A percentile compares a stretch with the other conserved stretches of the same genome.
phyloP scores from a whole-genome alignment of 805 yeast genomes.

The Kluyveromyces dobzhanskii region DNA sequence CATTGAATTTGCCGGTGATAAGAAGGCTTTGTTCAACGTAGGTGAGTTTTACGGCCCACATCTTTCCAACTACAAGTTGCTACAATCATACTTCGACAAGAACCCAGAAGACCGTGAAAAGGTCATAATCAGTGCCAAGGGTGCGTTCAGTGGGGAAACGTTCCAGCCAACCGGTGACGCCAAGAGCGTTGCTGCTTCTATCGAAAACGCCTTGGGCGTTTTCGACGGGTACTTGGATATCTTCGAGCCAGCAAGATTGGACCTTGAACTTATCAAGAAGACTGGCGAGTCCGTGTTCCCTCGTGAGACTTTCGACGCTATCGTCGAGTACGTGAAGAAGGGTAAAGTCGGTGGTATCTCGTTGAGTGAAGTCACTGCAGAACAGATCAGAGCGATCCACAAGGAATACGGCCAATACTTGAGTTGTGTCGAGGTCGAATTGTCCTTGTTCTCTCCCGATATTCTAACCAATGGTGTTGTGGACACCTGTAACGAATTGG shows the following conservation, averaged over 20 bases:
- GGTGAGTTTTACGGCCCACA: conserved; percentile 72
- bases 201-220: conserved; percentile 35
- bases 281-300: conserved; percentile 26
- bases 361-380: conserved; percentile 61
- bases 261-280: conserved; percentile 24
- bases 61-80: conserved; percentile 44
- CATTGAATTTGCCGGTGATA: conserved; percentile 30
- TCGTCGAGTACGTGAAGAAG: conserved; percentile 49
- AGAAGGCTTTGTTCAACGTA: conserved; percentile 52
- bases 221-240: conserved; percentile 47
- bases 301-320: conserved; percentile 47
- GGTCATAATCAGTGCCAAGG: conserved; percentile 60
- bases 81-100: conserved; percentile 48
- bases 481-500: conserved; percentile 45
- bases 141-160: conserved; percentile 38
- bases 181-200: conserved; percentile 39
- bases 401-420: conserved; percentile 43
- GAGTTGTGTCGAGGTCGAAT: conserved; percentile 68
- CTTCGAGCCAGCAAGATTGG: conserved; percentile 70
- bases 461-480: conserved; percentile 56
- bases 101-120: conserved; percentile 49
- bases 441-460: conserved; percentile 62
- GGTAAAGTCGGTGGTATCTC: conserved; percentile 68
- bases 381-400: conserved; percentile 51
- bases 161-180: conserved; percentile 42